phyloP scores from a whole-genome alignment of 78 protist genomes.

The Mastigamoeba balamuthi region DNA sequence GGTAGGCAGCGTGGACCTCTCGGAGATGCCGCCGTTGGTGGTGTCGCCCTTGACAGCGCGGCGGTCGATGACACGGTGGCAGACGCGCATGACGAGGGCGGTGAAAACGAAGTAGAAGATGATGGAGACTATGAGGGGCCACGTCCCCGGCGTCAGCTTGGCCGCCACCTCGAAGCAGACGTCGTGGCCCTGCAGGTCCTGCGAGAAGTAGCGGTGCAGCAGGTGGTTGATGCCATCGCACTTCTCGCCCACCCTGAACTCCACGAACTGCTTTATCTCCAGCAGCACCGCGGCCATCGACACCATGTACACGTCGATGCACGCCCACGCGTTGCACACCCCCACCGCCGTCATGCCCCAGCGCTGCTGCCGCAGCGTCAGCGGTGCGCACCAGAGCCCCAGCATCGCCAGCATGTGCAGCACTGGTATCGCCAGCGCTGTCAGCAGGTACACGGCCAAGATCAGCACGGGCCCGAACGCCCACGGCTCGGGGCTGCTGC shows the following conservation, averaged over 20 bases:
- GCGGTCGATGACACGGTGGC: too few species aligned
- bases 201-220: neutral
- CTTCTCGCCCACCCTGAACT: constrained; percentile 19
- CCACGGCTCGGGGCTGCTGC: too few species aligned
- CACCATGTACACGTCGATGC: constrained; percentile 33
- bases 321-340: constrained; percentile 32
- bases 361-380: constrained; percentile 3
- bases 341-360: neutral
- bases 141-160: constrained; percentile 16
- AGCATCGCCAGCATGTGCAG: neutral
- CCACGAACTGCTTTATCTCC: constrained; percentile 22
- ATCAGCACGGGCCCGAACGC: too few species aligned
- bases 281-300: constrained; percentile 20
- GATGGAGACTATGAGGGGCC: constrained; percentile 19
- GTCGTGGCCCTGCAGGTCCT: too few species aligned
- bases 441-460: neutral
- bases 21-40: too few species aligned
- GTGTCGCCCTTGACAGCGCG: too few species aligned
- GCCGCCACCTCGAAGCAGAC: constrained; percentile 38
- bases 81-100: neutral
- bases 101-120: neutral
- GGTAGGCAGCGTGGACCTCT: too few species aligned
- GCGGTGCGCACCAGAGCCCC: constrained; percentile 22
- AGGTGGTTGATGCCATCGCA: constrained; percentile 32
- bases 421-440: constrained; percentile 14